Evolutionary conservation across 106 monocot species (phyloP), one percentile per base, ranked within the genome.

Genomic region (Dioscorea alata): DNA sequence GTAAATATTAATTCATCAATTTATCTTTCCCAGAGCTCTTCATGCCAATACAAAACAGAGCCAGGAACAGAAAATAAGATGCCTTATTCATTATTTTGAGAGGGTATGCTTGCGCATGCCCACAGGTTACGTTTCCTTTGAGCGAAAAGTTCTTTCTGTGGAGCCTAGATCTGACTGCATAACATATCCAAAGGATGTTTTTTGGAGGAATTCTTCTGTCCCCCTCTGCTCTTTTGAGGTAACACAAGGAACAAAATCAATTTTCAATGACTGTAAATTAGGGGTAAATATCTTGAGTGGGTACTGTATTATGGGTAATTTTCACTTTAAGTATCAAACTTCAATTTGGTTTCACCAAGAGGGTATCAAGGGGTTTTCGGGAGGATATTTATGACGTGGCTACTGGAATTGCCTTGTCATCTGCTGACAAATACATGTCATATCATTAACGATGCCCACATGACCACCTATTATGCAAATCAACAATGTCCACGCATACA

Each of bases 81-180:
- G 92, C 65, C 82, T 99, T 8, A 69, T 90, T 81, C 89, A 92
- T 69, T 99, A 92, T 71, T 92, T 92, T 71, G 81, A 92, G 74
- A 87, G 92, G 69, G 74, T 90, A 74, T 83, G 76, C 49, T 64
- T 66, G 32, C 59, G 63, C 57, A 77, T 76, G 58, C 92, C 96
- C 17, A 78, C 74, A 23, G 89, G 85, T 53, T 65, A 67, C 74
- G 85, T 92, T 62, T 90, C 97, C 33, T 90, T 85, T 80, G 86
- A 92, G 65, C 71, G 92, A 33, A 99, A 99, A 64, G 83, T 90
- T 78, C 83, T 90, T 85, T 69, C 85, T 17, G 66, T 70, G 16
- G 70, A 74, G 52, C 50, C 65, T 8, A 24, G 50, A 57, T 60
- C 48, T 21, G 20, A 60, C 48, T 20, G 28, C 23, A 64, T 84